A percentile compares a stretch with the other conserved stretches of the same genome.
phyloP scores from a whole-genome alignment of 306 rosid species.

The Leucaena leucocephala region DNA sequence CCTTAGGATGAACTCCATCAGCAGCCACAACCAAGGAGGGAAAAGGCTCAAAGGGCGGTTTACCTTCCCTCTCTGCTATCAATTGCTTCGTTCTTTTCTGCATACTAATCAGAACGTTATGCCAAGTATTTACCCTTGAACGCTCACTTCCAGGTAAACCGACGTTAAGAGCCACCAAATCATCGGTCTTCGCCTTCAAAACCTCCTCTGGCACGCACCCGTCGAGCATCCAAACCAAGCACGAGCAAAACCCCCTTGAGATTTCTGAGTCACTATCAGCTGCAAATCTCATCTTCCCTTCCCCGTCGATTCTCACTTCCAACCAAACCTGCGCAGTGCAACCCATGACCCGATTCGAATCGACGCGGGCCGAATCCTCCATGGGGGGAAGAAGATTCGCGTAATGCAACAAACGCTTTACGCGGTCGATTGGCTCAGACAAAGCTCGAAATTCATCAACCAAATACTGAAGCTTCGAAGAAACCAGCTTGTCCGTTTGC shows the following conservation, averaged over 20 bases:
- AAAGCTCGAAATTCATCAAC: constrained; percentile 59
- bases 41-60: constrained; percentile 62
- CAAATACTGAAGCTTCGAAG: constrained; percentile 55
- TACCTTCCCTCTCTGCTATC: constrained; percentile 70
- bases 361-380: constrained; percentile 51
- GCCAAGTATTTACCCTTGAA: constrained; percentile 94
- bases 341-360: constrained; percentile 90
- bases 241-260: constrained; percentile 73
- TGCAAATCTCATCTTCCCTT: constrained; percentile 65
- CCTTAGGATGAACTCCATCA: constrained; percentile 75
- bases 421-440: constrained; percentile 67
- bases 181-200: constrained; percentile 59
- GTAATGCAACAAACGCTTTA: constrained; percentile 60
- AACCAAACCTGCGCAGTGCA: constrained; percentile 95
- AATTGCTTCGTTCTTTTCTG: constrained; percentile 80
- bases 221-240: constrained; percentile 73
- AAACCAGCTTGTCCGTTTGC: constrained; percentile 38
- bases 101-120: constrained; percentile 79
- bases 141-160: constrained; percentile 59
- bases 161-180: constrained; percentile 68
- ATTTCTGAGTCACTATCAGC: constrained; percentile 97
- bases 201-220: constrained; percentile 77
- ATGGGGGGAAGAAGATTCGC: constrained; percentile 50
- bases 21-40: constrained; percentile 73
- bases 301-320: constrained; percentile 54